Conservation (phyloP, 345 rosid genomes). For the Firmiana major region DNA sequence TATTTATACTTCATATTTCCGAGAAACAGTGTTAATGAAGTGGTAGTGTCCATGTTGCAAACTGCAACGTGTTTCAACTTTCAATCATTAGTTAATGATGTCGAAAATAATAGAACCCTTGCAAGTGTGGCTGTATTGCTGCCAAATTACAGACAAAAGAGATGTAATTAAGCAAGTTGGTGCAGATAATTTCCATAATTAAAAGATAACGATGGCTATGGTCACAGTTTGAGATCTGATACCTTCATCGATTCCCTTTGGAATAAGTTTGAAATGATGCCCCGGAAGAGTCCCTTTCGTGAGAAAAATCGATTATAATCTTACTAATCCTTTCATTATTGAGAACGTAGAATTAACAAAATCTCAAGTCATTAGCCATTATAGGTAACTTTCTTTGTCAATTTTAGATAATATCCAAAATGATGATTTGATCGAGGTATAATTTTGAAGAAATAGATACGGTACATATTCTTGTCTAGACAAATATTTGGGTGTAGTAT, state of each 20-base stretch:
- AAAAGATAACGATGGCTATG: background rate
- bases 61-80: no score
- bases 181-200: background rate
- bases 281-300: background rate
- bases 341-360: background rate
- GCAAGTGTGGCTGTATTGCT: background rate
- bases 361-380: background rate
- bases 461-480: background rate
- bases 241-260: background rate
- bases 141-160: conserved; percentile 3
- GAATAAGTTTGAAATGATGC: background rate
- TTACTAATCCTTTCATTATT: background rate
- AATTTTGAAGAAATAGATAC: background rate
- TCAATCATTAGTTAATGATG: background rate
- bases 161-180: background rate
- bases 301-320: background rate
- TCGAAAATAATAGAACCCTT: background rate
- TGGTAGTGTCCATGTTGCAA: no score
- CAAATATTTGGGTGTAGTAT: background rate
- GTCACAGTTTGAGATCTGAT: background rate
- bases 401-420: background rate
- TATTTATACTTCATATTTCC: no score
- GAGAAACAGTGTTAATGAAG: no score
- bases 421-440: background rate
- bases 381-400: background rate